Conservation (phyloP, 148 eudicot species). For the Agrostemma githago region DNA sequence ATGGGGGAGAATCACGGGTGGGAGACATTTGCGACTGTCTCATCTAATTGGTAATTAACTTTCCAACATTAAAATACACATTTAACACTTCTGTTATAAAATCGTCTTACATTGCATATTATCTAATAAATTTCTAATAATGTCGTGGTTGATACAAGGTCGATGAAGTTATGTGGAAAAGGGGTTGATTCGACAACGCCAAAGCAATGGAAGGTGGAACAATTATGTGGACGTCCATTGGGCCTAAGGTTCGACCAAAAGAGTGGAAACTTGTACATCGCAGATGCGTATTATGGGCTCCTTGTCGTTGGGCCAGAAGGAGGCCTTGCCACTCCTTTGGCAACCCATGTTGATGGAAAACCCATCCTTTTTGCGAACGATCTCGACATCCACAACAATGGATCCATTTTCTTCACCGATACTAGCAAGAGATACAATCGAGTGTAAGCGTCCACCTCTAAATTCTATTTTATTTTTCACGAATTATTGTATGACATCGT, state of each 20-base stretch:
- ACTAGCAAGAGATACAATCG: conserved; percentile 79
- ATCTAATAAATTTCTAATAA: no score
- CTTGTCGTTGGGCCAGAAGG: conserved; percentile 79
- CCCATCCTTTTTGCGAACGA: conserved; percentile 88
- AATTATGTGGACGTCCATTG: conserved; percentile 68
- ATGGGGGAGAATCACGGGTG: conserved; percentile 61
- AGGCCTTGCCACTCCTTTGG: conserved; percentile 64
- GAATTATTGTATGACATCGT: no score
- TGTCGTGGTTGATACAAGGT: conserved; percentile 36
- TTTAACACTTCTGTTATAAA: no score
- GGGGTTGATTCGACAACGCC: conserved; percentile 68
- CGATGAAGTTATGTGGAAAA: conserved; percentile 59
- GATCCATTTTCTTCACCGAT: conserved; percentile 93
- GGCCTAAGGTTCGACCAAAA: conserved; percentile 66
- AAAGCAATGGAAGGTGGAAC: conserved; percentile 75
- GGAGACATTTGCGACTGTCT: conserved; percentile 79
- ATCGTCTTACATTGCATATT: no score
- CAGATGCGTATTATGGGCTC: conserved; percentile 82
- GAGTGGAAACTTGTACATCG: conserved; percentile 70
- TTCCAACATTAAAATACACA: no score
- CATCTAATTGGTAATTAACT: conserved; percentile 52
- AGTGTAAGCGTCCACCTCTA: conserved; percentile 46
- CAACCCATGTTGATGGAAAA: conserved; percentile 52
- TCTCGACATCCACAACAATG: conserved; percentile 80
- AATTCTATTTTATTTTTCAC: no score